Evolutionary conservation across 306 rosid species (phyloP).

Genomic region (Cicer arietinum): DNA sequence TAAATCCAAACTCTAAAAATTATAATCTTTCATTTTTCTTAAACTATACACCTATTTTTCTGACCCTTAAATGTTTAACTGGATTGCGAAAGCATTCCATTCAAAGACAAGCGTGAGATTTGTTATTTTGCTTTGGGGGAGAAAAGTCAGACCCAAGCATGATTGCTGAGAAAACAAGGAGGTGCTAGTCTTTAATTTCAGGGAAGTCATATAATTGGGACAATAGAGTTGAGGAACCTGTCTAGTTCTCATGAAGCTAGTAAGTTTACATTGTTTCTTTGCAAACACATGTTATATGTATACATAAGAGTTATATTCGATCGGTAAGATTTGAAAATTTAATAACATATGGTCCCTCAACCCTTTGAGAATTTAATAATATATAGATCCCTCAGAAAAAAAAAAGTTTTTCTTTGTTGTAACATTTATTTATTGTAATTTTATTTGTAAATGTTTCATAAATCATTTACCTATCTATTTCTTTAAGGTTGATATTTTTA

Average conservation of each 20-base stretch:
- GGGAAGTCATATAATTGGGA: conserved; percentile 73
- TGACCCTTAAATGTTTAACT: conserved; percentile 77
- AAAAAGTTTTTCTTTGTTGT: background rate
- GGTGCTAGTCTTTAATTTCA: conserved; percentile 61
- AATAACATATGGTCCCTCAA: background rate
- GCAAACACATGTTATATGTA: conserved; percentile 3
- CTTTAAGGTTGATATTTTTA: background rate
- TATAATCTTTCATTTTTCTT: too few relatives aligned
- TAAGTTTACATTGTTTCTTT: conserved; percentile 50
- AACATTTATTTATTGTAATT: background rate
- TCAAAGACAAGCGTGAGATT: conserved; percentile 68
- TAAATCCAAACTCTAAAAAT: too few relatives aligned
- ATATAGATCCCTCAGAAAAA: background rate
- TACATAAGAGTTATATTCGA: background rate
- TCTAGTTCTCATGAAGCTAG: conserved; percentile 60
- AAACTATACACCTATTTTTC: too few relatives aligned
- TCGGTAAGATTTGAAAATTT: background rate
- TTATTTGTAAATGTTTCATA: conserved; percentile 17
- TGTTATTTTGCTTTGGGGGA: conserved; percentile 90
- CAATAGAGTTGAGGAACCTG: conserved; percentile 57
- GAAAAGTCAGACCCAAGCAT: conserved; percentile 67
- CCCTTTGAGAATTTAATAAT: background rate
- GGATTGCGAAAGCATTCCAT: conserved; percentile 64
- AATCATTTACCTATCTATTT: background rate
- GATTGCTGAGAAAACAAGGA: conserved; percentile 51